phyloP scores from a whole-genome alignment of 768 basidiomycete genomes.

The Pleurotus tuoliensis region DNA sequence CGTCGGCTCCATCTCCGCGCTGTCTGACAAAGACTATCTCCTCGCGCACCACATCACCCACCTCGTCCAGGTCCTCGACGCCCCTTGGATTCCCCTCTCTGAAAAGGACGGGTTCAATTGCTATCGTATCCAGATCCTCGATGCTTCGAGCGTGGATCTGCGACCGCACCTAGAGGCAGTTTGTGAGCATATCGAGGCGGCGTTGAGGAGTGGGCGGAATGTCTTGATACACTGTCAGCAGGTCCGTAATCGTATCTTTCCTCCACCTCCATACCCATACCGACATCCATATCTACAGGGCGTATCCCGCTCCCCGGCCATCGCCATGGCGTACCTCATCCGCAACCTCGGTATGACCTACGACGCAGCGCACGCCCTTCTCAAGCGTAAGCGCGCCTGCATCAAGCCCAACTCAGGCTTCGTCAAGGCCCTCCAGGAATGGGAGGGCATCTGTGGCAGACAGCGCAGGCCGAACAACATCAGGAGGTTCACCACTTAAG shows the following conservation, averaged over 20 bases:
- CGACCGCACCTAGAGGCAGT: slow-evolving; percentile 65
- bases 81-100: slow-evolving; percentile 54
- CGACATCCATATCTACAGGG: slow-evolving; percentile 40
- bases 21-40: slow-evolving; percentile 52
- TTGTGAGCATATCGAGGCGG: slow-evolving; percentile 61
- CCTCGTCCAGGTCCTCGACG: slow-evolving; percentile 65
- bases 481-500: slow-evolving; percentile 10
- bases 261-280: slow-evolving; percentile 10
- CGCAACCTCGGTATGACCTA: slow-evolving; percentile 70
- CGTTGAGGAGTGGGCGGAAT: slow-evolving; percentile 55
- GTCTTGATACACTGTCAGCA: slow-evolving; percentile 82
- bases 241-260: slow-evolving; percentile 37
- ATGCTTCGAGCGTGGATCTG: slow-evolving; percentile 58
- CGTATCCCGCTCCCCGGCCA: slow-evolving; percentile 70
- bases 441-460: slow-evolving; percentile 35
- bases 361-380: slow-evolving; percentile 56
- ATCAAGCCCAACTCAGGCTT: slow-evolving; percentile 79
- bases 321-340: slow-evolving; percentile 82
- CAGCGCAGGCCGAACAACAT: slow-evolving; percentile 8
- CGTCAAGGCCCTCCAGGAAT: slow-evolving; percentile 52
- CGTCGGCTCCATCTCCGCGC: slow-evolving; percentile 63
- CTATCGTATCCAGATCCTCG: slow-evolving; percentile 66
- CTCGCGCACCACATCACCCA: slow-evolving; percentile 47
- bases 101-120: slow-evolving; percentile 47
- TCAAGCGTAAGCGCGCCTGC: slow-evolving; percentile 66